Conservation (phyloP, 139 green algal species). For the Picochlorum sp. region DNA sequence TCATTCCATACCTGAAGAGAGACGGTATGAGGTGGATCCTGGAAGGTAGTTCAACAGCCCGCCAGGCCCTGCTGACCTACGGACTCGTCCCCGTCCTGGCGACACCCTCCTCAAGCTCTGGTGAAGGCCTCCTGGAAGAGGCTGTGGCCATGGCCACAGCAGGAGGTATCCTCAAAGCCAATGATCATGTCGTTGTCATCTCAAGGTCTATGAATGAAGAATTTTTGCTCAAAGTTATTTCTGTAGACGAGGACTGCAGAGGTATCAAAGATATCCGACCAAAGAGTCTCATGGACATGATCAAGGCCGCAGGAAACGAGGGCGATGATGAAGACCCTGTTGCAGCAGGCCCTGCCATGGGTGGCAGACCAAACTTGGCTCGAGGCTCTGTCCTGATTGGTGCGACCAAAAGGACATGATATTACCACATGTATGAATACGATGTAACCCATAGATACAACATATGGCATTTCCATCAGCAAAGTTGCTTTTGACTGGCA, state of each 20-base stretch:
- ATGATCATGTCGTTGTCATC: conserved; percentile 40
- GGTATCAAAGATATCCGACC: conserved; percentile 37
- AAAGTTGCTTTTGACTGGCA: too few species aligned
- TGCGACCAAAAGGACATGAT: background rate
- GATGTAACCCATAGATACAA: too few species aligned
- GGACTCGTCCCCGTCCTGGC: conserved; percentile 80
- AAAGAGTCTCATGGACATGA: conserved; percentile 26
- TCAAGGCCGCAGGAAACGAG: conserved; percentile 22
- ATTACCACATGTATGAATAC: too few species aligned
- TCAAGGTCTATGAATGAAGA: conserved; percentile 16
- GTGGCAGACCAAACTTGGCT: background rate
- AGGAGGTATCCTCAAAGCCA: conserved; percentile 42
- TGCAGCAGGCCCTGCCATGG: background rate
- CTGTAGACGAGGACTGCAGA: conserved; percentile 27
- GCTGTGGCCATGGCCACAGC: conserved; percentile 38
- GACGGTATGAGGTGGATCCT: conserved; percentile 74
- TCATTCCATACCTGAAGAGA: conserved; percentile 71
- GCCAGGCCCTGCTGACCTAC: conserved; percentile 67
- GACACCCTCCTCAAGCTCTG: conserved; percentile 50
- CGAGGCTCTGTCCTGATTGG: conserved; percentile 14
- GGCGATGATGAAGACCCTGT: conserved; percentile 1
- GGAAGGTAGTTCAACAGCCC: conserved; percentile 51
- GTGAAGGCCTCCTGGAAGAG: conserved; percentile 59
- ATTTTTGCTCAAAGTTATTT: conserved; percentile 37
- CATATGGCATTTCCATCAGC: too few species aligned